Percentiles rank a stretch among this genome's conserved stretches.
Conservation (phyloP, 2,329 filamentous ascomycete species). For the Aspergillus transmontanensis region DNA sequence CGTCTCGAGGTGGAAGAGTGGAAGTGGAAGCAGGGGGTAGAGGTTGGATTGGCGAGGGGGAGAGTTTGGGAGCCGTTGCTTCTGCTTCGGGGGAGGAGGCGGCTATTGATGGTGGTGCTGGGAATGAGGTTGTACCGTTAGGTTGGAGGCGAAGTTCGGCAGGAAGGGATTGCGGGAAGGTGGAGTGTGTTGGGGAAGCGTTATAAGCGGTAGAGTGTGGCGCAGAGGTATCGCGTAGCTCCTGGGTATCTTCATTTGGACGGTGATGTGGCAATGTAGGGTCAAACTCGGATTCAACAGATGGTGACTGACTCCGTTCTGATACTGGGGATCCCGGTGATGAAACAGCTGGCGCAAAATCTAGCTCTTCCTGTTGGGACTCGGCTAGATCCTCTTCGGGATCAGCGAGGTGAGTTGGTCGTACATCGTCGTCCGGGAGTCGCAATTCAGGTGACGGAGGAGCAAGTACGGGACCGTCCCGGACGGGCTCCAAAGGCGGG, state of each 20-base stretch:
- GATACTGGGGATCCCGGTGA: slow-evolving; percentile 10
- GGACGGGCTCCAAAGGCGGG: slow-evolving; percentile 23
- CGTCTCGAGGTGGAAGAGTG: slow-evolving; percentile 17
- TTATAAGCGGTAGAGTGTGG: background rate
- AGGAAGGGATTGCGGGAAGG: slow-evolving; percentile 27
- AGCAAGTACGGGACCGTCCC: slow-evolving; percentile 25
- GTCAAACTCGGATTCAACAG: slow-evolving; percentile 30
- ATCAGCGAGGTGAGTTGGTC: slow-evolving; percentile 17
- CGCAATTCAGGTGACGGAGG: slow-evolving; percentile 25
- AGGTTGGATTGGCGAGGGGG: slow-evolving; percentile 37
- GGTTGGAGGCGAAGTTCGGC: slow-evolving; percentile 44
- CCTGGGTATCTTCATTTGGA: slow-evolving; percentile 36
- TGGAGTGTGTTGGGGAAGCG: slow-evolving; percentile 26
- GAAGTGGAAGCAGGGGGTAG: slow-evolving; percentile 26
- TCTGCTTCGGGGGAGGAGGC: slow-evolving; percentile 36
- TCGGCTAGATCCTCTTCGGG: slow-evolving; percentile 18
- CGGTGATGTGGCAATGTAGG: slow-evolving; percentile 52
- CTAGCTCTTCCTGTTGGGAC: slow-evolving; percentile 10
- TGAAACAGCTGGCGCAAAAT: slow-evolving; percentile 10
- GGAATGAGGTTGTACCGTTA: slow-evolving; percentile 33
- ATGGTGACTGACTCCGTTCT: slow-evolving; percentile 13
- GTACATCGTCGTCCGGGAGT: slow-evolving; percentile 25
- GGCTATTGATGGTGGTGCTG: slow-evolving; percentile 33
- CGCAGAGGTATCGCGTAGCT: background rate
- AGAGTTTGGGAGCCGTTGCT: slow-evolving; percentile 37